Conservation (phyloP, 495 filamentous ascomycete species). For the Podospora appendiculata region DNA sequence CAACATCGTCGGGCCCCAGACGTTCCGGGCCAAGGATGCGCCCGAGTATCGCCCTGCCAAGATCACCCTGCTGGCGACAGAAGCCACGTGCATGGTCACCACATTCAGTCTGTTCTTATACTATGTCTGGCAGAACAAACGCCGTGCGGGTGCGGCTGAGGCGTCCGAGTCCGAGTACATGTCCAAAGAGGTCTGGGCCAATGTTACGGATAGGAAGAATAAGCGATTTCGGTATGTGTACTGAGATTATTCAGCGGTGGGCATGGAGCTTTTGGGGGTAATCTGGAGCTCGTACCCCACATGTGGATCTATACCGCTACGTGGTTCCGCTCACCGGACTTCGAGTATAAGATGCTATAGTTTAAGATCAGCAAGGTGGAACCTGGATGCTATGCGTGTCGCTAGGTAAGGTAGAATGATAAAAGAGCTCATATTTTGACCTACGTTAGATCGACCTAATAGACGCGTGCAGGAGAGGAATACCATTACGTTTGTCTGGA, state of each 20-base stretch:
- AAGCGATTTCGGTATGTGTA: constrained; percentile 30
- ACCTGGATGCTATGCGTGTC: too few relatives aligned
- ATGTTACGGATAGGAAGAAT: constrained; percentile 32
- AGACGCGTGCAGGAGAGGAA: too few relatives aligned
- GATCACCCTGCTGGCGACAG: constrained; percentile 43
- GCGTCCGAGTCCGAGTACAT: constrained; percentile 22
- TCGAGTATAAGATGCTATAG: too few relatives aligned
- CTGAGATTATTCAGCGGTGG: constrained; percentile 7
- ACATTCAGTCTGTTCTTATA: constrained; percentile 25
- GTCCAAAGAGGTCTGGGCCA: constrained; percentile 25
- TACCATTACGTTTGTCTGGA: too few relatives aligned
- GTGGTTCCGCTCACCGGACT: too few relatives aligned
- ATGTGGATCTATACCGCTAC: too few relatives aligned
- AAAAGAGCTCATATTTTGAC: too few relatives aligned
- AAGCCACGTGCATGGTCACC: constrained; percentile 23
- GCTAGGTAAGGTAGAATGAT: too few relatives aligned
- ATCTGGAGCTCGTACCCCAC: too few relatives aligned
- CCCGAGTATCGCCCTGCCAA: constrained; percentile 57
- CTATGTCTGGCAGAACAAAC: constrained; percentile 31
- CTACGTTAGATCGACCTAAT: too few relatives aligned
- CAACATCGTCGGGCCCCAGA: constrained; percentile 63
- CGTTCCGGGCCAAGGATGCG: constrained; percentile 52
- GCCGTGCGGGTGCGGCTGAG: constrained; percentile 11
- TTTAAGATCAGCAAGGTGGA: too few relatives aligned
- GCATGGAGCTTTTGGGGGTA: too few relatives aligned